Evolutionary conservation across 352 stramenopile genomes (phyloP), one percentile per base, ranked within the genome.

Genomic region (Globisporangium mamillatum): DNA sequence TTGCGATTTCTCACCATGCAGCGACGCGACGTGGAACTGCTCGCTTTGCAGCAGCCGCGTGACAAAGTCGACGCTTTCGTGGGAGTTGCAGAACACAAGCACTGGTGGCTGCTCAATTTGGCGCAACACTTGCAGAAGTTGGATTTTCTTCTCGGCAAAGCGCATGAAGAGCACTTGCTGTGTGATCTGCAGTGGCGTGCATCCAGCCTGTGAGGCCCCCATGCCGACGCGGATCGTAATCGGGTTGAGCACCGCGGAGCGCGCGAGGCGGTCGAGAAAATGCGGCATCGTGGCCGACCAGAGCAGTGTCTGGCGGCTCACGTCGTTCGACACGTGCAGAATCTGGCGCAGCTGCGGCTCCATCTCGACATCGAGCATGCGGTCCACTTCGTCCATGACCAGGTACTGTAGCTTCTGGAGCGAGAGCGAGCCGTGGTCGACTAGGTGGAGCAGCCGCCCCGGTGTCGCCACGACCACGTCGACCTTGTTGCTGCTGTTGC

Each of bases 51-150:
- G 81, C 72, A 99, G 76, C 5, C 88, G 80, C 75, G 93, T 96
- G 12, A 99, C 81, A 24, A 92, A 90, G 53, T 98, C 92, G 2
- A 97, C 97, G 70, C 91, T 92, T 63, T 98, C 91, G 66, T 98
- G 97, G n/a, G 82, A 97, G 65, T 99, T 97, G 54, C 98, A 89
- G 74, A 99, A 99, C 27, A 99, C 84, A 38, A 99, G 80, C 16
- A 98, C 92, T 6, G 97, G 97, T 7, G 97, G 97, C 2, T 82
- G 72, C 14, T 98, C 75, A 14, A 90, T 96, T n/a, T 75, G 2
- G 27, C 68, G 93, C 70, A 80, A 91, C 22, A 81, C 80, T 1
- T 75, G 57, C n/a, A 92, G 65, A 22, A 91, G 67, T 29, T 56
- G 60, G 14, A 67, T 61, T 44, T 75, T 67, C 67, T 91, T 88